Evolutionary conservation across 371 early-diverging fungal genomes (phyloP), one percentile per base, ranked within the genome.

Genomic region (Mucor indicus): DNA sequence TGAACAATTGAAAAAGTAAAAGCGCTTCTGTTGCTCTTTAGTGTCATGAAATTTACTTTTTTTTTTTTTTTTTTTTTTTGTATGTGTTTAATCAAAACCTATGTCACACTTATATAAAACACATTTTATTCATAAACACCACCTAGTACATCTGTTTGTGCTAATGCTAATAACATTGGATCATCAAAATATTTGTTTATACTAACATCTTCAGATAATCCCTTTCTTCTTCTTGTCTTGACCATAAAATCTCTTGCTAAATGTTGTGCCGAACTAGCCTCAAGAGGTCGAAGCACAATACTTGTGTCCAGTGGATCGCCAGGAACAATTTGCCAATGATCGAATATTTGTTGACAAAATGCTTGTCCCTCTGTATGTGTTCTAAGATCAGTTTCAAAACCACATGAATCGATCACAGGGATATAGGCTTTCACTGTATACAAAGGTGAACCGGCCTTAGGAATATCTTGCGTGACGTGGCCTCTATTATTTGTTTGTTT

Each of bases 261-360:
- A 51, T 90, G 89, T 54, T 85, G 87, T 11, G 83, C 87, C 17
- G 90, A 82, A 50, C 88, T 84, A 8, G 94, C 87, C 69, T 98
- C 98, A 38, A 98, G 64, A 15, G 97, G 96, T 39, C 87, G 61
- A 53, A 98, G 68, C 7, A 89, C 87, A 48, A 92, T 89, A 8
- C 75, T 75, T 58, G 88, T 87, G 66, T 96, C 95, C 24, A 98
- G 72, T 19, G 98, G 98, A 67, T 98, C 95, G 6, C 98, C 98
- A 17, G 98, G 98, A 9, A 98, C 98, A 45, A 90, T 80, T 60
- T 96, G 93, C 95, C 95, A 98, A 56, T 95, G 96, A 54, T 95
- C 93, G 76, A 98, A 98, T 67, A 88, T 85, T 63, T 91, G 90
- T 62, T 95, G 95, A 51, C 91, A 89, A 69, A 96, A 95, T 6